Evolutionary conservation across 1,284 basidiomycete genomes (phyloP).

Genomic region (Melampsora larici-populina): DNA sequence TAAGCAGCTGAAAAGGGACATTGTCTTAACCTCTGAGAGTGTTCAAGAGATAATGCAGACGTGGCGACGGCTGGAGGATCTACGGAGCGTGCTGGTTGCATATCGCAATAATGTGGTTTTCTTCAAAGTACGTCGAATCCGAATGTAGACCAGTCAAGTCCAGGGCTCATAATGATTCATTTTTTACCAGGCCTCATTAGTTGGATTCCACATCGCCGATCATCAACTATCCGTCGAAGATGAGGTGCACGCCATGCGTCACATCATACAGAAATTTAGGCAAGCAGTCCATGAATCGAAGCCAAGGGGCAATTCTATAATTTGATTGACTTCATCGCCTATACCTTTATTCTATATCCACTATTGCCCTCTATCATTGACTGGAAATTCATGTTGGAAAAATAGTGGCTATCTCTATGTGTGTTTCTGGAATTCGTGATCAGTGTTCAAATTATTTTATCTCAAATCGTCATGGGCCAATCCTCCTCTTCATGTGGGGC

Average conservation of each 20-base stretch:
- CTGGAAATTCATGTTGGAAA: too few species aligned
- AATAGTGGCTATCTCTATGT: too few species aligned
- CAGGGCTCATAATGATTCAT: background rate
- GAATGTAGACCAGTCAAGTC: background rate
- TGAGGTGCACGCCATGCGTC: slow-evolving; percentile 46
- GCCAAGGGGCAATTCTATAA: too few species aligned
- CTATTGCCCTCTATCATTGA: too few species aligned
- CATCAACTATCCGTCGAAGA: slow-evolving; percentile 46
- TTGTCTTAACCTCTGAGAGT: slow-evolving; percentile 46
- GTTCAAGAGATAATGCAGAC: slow-evolving; percentile 44
- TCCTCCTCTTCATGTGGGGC: too few species aligned
- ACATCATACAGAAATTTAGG: too few species aligned
- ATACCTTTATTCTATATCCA: too few species aligned
- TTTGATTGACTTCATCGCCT: too few species aligned
- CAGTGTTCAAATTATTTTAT: too few species aligned
- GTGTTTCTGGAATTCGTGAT: too few species aligned
- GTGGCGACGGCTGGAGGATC: slow-evolving; percentile 45
- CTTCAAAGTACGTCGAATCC: slow-evolving; percentile 5
- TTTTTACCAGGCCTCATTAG: slow-evolving; percentile 45
- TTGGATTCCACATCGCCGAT: slow-evolving; percentile 48
- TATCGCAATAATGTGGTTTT: slow-evolving; percentile 45
- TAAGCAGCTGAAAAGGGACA: slow-evolving; percentile 47
- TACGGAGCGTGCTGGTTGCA: slow-evolving; percentile 44
- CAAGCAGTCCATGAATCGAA: too few species aligned
- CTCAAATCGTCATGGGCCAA: too few species aligned